Conservation (phyloP, 2,329 filamentous ascomycete genomes). For the Ophiocordyceps camponoti-saundersi region DNA sequence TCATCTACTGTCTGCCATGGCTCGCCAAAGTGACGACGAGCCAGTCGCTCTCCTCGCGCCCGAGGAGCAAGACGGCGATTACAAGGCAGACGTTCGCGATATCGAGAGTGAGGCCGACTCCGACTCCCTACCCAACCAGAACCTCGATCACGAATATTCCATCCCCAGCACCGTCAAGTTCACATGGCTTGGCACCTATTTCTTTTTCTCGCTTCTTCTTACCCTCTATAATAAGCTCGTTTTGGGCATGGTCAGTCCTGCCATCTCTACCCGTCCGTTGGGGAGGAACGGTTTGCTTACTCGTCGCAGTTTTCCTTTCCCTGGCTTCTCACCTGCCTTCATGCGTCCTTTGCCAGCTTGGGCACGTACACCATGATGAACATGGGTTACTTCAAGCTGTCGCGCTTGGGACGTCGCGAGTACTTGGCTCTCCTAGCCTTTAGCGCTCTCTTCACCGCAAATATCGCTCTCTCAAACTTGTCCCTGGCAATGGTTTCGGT, state of each 20-base stretch:
- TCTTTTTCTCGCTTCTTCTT: conserved; percentile 27
- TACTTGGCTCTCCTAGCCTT: conserved; percentile 39
- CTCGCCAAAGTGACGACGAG: conserved; percentile 14
- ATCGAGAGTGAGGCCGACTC: conserved; percentile 14
- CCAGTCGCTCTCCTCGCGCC: conserved; percentile 13
- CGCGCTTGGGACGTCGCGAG: conserved; percentile 32
- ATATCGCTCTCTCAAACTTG: conserved; percentile 47
- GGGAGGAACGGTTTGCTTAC: not conserved
- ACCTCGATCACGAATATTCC: conserved; percentile 26
- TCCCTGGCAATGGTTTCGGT: conserved; percentile 45
- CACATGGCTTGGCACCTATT: conserved; percentile 33
- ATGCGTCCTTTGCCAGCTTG: conserved; percentile 38
- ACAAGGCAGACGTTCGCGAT: conserved; percentile 13
- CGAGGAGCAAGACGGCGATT: conserved; percentile 14
- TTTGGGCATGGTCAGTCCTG: conserved; percentile 26
- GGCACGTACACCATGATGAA: conserved; percentile 36
- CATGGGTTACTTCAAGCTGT: conserved; percentile 33
- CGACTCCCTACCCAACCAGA: conserved; percentile 13
- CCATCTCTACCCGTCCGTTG: not conserved
- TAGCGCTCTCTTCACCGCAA: conserved; percentile 43
- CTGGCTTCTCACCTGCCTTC: conserved; percentile 42
- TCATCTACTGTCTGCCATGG: conserved; percentile 9
- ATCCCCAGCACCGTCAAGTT: conserved; percentile 28
- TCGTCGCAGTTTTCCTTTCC: conserved; percentile 36
- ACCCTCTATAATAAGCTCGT: conserved; percentile 45